Percentiles rank a stretch among this genome's conserved stretches.
Evolutionary conservation across 2,329 filamentous ascomycete genomes (phyloP).

Genomic region (Mycosphaerella sp.): DNA sequence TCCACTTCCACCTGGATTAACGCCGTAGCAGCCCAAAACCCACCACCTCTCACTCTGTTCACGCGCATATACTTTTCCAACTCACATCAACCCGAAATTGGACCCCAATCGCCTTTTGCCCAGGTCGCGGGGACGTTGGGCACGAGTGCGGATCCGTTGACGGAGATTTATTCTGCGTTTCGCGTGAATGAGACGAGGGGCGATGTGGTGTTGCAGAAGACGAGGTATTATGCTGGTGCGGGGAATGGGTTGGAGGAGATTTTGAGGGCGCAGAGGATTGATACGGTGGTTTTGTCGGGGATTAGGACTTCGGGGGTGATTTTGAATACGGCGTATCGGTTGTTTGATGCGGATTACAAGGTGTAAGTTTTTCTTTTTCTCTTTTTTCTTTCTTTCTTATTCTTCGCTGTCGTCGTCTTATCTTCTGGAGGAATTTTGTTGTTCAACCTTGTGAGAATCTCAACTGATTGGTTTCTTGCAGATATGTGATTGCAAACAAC

Average conservation of each 20-base stretch:
- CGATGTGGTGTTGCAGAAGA: conserved; percentile 40
- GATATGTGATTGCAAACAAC: conserved; percentile 31
- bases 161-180: conserved; percentile 34
- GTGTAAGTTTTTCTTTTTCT: conserved; percentile 27
- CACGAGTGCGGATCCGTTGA: conserved; percentile 27
- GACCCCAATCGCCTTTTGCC: conserved; percentile 34
- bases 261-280: conserved; percentile 35
- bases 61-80: conserved; percentile 36
- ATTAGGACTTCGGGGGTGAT: conserved; percentile 40
- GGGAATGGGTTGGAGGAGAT: conserved; percentile 41
- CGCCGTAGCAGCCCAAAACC: conserved; percentile 34
- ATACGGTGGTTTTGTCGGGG: conserved; percentile 40
- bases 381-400: too few relatives aligned
- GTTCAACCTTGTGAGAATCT: too few relatives aligned
- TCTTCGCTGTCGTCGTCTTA: too few relatives aligned
- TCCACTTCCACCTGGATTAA: conserved; percentile 37
- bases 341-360: conserved; percentile 42
- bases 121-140: conserved; percentile 29
- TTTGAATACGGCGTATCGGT: conserved; percentile 38
- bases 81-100: conserved; percentile 34
- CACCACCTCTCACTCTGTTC: conserved; percentile 37
- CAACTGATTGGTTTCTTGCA: neutral
- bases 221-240: conserved; percentile 38
- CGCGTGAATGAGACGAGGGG: conserved; percentile 26
- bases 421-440: too few relatives aligned